phyloP scores from a whole-genome alignment of 495 filamentous ascomycete species.

The Thermothielavioides terrestris region DNA sequence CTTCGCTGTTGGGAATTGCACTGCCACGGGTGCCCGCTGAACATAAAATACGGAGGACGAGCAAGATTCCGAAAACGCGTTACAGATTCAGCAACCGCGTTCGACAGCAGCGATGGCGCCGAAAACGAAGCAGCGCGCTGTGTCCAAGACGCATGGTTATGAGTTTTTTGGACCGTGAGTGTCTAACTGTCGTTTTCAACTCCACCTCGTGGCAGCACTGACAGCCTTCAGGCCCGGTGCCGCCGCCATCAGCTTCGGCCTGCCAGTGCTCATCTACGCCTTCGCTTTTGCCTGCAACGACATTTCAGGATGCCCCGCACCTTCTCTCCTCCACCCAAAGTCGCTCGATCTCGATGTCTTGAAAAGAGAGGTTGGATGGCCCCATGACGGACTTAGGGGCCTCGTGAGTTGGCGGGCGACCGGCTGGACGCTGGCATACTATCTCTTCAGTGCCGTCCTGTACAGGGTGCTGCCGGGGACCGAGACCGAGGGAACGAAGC shows the following conservation, averaged over 20 bases:
- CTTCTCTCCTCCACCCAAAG: slow-evolving; percentile 70
- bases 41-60: background rate
- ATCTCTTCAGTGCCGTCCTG: slow-evolving; percentile 63
- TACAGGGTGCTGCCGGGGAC: slow-evolving; percentile 72
- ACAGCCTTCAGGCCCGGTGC: slow-evolving; percentile 57
- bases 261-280: slow-evolving; percentile 66
- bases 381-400: slow-evolving; percentile 54
- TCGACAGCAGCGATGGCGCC: slow-evolving; percentile 17
- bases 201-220: background rate
- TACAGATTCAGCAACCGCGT: background rate
- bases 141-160: slow-evolving; percentile 43
- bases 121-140: slow-evolving; percentile 16
- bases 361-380: slow-evolving; percentile 75
- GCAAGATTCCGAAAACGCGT: background rate
- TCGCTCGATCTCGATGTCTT: slow-evolving; percentile 60
- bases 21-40: background rate
- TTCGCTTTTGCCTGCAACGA: slow-evolving; percentile 87
- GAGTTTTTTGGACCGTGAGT: slow-evolving; percentile 87
- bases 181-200: background rate
- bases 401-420: slow-evolving; percentile 53
- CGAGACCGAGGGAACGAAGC: slow-evolving; percentile 57
- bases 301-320: slow-evolving; percentile 79
- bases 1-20: background rate
- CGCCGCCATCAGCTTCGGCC: slow-evolving; percentile 61
- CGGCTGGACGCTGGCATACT: slow-evolving; percentile 66